Evolutionary conservation across 805 yeast species (phyloP).

Genomic region (Candida ulmi): DNA sequence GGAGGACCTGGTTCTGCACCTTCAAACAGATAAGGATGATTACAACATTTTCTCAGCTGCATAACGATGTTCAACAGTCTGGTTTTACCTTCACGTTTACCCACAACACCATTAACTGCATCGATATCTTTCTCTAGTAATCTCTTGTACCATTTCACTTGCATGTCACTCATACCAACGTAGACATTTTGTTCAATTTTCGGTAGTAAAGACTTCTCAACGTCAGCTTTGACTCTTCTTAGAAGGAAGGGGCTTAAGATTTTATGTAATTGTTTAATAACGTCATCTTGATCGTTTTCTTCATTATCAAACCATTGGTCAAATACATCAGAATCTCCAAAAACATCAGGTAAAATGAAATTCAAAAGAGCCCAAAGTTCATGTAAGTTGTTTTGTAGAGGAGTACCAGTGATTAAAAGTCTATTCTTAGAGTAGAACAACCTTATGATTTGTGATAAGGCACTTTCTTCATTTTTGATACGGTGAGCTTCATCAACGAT

Average conservation of each 20-base stretch:
- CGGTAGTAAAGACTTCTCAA: slow-evolving; percentile 84
- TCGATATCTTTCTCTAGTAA: slow-evolving; percentile 88
- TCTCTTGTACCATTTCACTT: slow-evolving; percentile 83
- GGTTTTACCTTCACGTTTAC: slow-evolving; percentile 89
- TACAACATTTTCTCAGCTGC: slow-evolving; percentile 95
- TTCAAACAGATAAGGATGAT: slow-evolving; percentile 94
- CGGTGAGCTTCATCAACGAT: slow-evolving; percentile 96
- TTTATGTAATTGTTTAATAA: slow-evolving; percentile 83
- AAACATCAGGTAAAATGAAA: slow-evolving; percentile 88
- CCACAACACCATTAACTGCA: slow-evolving; percentile 95
- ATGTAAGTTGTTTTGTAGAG: slow-evolving; percentile 89
- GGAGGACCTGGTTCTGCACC: slow-evolving; percentile 99
- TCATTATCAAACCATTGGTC: slow-evolving; percentile 84
- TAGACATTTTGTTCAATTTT: slow-evolving; percentile 87
- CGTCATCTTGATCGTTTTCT: slow-evolving; percentile 63
- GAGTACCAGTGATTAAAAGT: slow-evolving; percentile 90
- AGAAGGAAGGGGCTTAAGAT: slow-evolving; percentile 83
- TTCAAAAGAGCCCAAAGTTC: slow-evolving; percentile 95
- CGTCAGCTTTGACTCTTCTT: slow-evolving; percentile 89
- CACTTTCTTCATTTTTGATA: slow-evolving; percentile 90
- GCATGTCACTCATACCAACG: slow-evolving; percentile 96
- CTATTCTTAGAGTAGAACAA: slow-evolving; percentile 81
- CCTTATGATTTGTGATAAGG: slow-evolving; percentile 87
- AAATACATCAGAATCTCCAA: slow-evolving; percentile 84
- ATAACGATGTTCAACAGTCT: slow-evolving; percentile 88